phyloP scores from a whole-genome alignment of 306 rosid species.

The Castanea crenata region DNA sequence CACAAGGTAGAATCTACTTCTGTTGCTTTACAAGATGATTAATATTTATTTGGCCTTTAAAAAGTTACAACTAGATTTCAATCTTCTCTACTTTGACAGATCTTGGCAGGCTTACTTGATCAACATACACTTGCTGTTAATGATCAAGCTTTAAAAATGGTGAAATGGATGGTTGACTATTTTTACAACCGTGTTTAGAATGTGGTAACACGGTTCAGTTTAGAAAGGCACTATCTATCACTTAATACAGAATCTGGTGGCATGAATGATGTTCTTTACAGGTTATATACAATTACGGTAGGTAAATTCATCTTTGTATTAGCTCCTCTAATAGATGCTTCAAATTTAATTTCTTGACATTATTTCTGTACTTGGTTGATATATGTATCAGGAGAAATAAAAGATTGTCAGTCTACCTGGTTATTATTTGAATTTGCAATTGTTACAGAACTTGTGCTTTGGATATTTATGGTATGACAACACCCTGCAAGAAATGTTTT shows the following conservation, averaged over 20 bases:
- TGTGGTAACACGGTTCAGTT: constrained; percentile 46
- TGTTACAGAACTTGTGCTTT: neutral
- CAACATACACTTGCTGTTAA: constrained; percentile 63
- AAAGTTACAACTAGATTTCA: neutral
- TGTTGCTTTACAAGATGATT: neutral
- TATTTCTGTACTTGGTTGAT: neutral
- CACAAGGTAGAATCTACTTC: no score
- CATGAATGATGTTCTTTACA: constrained; percentile 95
- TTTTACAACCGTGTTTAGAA: constrained; percentile 80
- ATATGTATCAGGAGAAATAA: neutral
- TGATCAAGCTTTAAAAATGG: constrained; percentile 59
- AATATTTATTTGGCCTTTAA: constrained; percentile 1
- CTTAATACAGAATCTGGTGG: constrained; percentile 91
- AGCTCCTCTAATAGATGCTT: constrained; percentile 6
- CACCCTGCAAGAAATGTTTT: neutral
- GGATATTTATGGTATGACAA: neutral
- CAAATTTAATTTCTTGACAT: neutral
- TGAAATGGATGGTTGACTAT: constrained; percentile 82
- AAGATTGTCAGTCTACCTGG: neutral
- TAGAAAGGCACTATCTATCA: constrained; percentile 61
- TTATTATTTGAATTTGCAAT: neutral
- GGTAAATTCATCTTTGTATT: constrained; percentile 16
- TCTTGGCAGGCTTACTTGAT: constrained; percentile 88
- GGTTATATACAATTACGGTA: constrained; percentile 67
- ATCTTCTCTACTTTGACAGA: constrained; percentile 43